A percentile compares a stretch with the other conserved stretches of the same genome.
Conservation (phyloP, 1,284 basidiomycete species). For the Melanopsichium pennsylvanicum region DNA sequence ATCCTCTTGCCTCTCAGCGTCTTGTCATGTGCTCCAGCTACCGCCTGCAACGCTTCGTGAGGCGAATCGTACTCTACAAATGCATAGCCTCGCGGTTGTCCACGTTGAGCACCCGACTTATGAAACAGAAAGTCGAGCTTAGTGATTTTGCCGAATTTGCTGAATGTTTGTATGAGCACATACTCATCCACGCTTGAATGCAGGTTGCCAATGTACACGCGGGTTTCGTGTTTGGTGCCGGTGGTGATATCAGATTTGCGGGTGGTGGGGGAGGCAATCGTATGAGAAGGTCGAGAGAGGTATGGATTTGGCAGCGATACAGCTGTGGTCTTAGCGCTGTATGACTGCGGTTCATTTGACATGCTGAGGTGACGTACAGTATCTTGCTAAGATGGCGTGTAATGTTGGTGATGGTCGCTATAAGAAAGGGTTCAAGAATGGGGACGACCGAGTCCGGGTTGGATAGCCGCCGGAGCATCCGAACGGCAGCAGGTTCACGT, state of each 20-base stretch:
- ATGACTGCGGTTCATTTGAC: neutral
- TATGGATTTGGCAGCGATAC: conserved; percentile 1
- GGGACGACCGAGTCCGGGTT: too few species aligned
- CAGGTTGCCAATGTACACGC: conserved; percentile 91
- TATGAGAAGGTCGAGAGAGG: conserved; percentile 14
- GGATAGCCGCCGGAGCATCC: too few species aligned
- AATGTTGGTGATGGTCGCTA: too few species aligned
- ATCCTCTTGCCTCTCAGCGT: conserved; percentile 84
- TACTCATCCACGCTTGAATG: conserved; percentile 85
- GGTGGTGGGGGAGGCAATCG: neutral
- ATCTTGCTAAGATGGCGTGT: too few species aligned
- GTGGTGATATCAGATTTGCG: neutral
- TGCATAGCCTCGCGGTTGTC: conserved; percentile 92
- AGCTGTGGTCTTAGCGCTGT: neutral
- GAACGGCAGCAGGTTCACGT: too few species aligned
- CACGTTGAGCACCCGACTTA: conserved; percentile 84
- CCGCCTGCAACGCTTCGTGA: conserved; percentile 79
- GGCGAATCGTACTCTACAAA: conserved; percentile 78
- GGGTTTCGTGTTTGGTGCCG: conserved; percentile 50
- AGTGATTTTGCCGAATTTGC: conserved; percentile 87
- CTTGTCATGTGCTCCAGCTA: conserved; percentile 79
- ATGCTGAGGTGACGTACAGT: too few species aligned
- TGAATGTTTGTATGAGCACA: conserved; percentile 84
- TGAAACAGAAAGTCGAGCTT: conserved; percentile 95
- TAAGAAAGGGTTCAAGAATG: too few species aligned